Evolutionary conservation across 1,139 yeast species (phyloP), one percentile per base, ranked within the genome.

Genomic region (Saccharomyces hybrid): DNA sequence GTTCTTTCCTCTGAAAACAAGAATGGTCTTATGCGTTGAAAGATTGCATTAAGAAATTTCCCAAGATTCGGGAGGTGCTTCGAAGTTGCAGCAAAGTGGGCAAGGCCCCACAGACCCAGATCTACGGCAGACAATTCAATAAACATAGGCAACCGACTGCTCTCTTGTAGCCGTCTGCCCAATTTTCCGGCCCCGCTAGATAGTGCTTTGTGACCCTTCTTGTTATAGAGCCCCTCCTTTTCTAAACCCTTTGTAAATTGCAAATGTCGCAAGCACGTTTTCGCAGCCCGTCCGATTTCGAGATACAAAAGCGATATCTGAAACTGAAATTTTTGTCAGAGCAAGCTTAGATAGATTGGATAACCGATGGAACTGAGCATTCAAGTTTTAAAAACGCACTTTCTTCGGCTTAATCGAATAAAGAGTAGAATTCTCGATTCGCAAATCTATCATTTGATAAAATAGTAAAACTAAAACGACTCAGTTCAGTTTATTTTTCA

Each of bases 261-360:
- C 44, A 38, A 38, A 38, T 38, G 11, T 38, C 26, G 44, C 44
- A 38, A 38, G 44, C 44, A 38, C 44, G 44, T 38, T 38, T 38
- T 16, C 44, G 3, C 24, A 38, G 44, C 44, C 24, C 44, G 44
- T 38, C 44, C 44, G 44, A 12, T 38, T 28, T 19, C 14, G 44
- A 38, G 26, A 38, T 38, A 38, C 44, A 38, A 38, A 38, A 38
- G 12, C 7, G 44, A 38, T 38, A 38, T 38, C 44, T 38, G 24
- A 38, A 11, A 9, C 19, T 16, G 19, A 38, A 38, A 9, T 19
- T 38, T 38, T 38, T 21, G 9, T 19, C 11, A 19, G 26, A 38
- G 11, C n/a, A 19, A 19, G 44, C 6, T 8, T 8, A n/a, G 24
- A 38, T 38, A n/a, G 26, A 19, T 14, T 19, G 4, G 11, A 8